Conservation (phyloP, 1,139 yeast genomes). For the Lodderomyces orthopsilosis region DNA sequence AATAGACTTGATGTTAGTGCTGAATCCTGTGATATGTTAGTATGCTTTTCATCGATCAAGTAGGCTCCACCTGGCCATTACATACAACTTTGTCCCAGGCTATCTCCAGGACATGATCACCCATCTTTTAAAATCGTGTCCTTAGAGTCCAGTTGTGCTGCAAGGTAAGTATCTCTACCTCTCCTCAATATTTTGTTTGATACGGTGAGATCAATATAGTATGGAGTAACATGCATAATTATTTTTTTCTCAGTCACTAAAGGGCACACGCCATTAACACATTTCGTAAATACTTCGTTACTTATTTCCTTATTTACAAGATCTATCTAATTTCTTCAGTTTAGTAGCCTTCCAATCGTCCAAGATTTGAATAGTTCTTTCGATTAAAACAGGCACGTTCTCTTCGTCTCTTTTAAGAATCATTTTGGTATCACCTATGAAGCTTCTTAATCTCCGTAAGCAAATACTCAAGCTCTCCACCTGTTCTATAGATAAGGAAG, state of each 20-base stretch:
- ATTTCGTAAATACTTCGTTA: too few species aligned
- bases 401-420: slow-evolving; percentile 30
- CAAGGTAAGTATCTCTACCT: too few species aligned
- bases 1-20: slow-evolving; percentile 14
- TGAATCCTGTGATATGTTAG: slow-evolving; percentile 13
- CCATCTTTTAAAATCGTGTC: slow-evolving; percentile 4
- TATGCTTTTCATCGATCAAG: neutral
- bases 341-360: slow-evolving; percentile 27
- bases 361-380: slow-evolving; percentile 24
- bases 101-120: slow-evolving; percentile 4
- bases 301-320: slow-evolving; percentile 1
- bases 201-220: too few species aligned
- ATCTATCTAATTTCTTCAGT: slow-evolving; percentile 4
- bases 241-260: neutral
- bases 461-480: slow-evolving; percentile 7
- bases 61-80: neutral
- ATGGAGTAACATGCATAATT: too few species aligned
- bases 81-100: slow-evolving; percentile 13
- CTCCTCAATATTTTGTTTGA: neutral
- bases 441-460: slow-evolving; percentile 23
- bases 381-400: slow-evolving; percentile 21
- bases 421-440: slow-evolving; percentile 34
- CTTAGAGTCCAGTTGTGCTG: too few species aligned
- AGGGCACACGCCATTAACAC: too few species aligned
- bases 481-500: neutral